Conservation (phyloP, 1,284 basidiomycete genomes). For the Lignosus rhinocerotis region DNA sequence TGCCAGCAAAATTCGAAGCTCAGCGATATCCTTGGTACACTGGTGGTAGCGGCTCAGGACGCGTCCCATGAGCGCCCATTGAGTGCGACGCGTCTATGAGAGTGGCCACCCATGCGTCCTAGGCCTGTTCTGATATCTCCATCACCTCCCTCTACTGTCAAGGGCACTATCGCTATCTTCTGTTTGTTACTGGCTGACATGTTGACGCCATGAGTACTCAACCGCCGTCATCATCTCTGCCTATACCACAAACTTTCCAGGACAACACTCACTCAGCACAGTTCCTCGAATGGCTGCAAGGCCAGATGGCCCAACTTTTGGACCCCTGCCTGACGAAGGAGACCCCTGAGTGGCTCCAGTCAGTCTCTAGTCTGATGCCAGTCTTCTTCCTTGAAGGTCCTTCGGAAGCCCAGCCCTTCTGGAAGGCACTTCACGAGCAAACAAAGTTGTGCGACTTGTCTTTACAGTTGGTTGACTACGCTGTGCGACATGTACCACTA, state of each 20-base stretch:
- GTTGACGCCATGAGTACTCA: constrained; percentile 16
- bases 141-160: neutral
- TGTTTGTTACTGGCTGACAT: neutral
- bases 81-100: no score
- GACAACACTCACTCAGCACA: constrained; percentile 13
- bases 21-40: no score
- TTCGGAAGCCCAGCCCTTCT: constrained; percentile 37
- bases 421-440: constrained; percentile 58
- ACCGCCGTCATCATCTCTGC: constrained; percentile 9
- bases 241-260: constrained; percentile 19
- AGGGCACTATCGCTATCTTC: neutral
- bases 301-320: constrained; percentile 6
- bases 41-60: no score
- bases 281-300: constrained; percentile 18
- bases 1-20: no score
- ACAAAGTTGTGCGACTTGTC: constrained; percentile 53
- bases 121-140: no score
- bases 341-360: constrained; percentile 12
- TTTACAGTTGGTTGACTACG: constrained; percentile 52
- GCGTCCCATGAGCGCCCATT: no score
- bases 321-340: constrained; percentile 6
- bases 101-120: no score
- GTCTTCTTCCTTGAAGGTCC: constrained; percentile 45
- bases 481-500: constrained; percentile 48
- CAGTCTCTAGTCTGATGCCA: constrained; percentile 1